phyloP scores from a whole-genome alignment of 75 land plant species.

The Cupressus sempervirens region DNA sequence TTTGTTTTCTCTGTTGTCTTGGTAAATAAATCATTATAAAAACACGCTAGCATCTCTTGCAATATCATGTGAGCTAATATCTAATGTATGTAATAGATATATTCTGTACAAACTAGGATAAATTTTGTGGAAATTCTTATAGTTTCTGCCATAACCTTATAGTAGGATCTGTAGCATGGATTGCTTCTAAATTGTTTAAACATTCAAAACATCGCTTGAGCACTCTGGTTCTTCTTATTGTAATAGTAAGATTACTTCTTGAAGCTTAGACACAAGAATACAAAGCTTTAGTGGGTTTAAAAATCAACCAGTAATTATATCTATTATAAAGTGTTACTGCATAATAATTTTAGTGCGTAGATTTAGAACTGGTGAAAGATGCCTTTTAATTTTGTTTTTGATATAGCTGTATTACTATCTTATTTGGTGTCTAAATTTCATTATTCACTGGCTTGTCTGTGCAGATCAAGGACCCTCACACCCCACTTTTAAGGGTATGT shows the following conservation, averaged over 20 bases:
- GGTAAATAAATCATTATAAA: neutral
- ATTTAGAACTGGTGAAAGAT: neutral
- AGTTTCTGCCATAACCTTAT: too few species aligned
- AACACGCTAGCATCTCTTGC: neutral
- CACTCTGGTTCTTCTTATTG: neutral
- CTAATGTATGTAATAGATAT: neutral
- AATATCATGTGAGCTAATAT: neutral
- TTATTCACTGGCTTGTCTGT: slow-evolving; percentile 5
- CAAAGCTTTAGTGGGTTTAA: neutral
- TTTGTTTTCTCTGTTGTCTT: neutral
- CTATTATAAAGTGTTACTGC: neutral
- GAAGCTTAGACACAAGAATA: neutral
- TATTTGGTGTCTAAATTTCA: neutral
- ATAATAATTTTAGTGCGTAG: neutral
- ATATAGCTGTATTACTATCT: neutral
- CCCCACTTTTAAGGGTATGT: slow-evolving; percentile 56
- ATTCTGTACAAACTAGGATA: neutral
- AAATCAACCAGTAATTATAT: neutral
- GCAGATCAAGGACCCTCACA: slow-evolving; percentile 68
- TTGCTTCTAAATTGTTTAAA: neutral
- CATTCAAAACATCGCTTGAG: neutral
- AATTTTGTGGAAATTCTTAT: neutral
- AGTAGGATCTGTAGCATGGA: neutral
- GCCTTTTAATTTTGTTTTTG: neutral
- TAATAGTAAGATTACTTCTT: neutral